Conservation (phyloP, 2,329 filamentous ascomycete genomes). For the Fonsecaea multimorphosa region DNA sequence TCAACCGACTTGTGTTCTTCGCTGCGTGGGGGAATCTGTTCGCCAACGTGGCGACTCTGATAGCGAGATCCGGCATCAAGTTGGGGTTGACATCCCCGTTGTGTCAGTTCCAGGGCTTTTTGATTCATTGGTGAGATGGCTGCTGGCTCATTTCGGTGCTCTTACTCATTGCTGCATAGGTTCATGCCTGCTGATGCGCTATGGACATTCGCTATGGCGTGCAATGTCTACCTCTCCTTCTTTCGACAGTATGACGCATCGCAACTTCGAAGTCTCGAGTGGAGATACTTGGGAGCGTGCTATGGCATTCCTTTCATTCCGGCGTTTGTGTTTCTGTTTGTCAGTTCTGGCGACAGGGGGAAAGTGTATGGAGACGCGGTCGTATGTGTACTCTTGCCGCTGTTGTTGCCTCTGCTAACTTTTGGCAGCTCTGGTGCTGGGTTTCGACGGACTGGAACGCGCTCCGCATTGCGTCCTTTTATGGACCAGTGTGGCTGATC, state of each 20-base stretch:
- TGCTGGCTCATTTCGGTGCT: neutral
- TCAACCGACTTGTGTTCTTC: constrained; percentile 84
- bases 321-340: constrained; percentile 70
- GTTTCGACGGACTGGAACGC: constrained; percentile 70
- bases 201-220: constrained; percentile 81
- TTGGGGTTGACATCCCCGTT: constrained; percentile 59
- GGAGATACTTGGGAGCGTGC: constrained; percentile 70
- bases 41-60: constrained; percentile 76
- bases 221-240: constrained; percentile 83
- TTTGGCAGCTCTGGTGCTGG: constrained; percentile 76
- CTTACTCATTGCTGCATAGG: constrained; percentile 53
- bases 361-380: constrained; percentile 75
- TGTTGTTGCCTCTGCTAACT: neutral
- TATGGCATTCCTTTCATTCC: constrained; percentile 77
- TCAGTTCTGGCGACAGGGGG: constrained; percentile 59
- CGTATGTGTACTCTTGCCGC: constrained; percentile 45
- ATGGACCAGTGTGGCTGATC: constrained; percentile 57
- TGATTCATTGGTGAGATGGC: constrained; percentile 77
- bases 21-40: constrained; percentile 82
- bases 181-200: constrained; percentile 78
- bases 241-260: constrained; percentile 73
- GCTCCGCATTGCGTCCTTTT: constrained; percentile 76
- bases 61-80: constrained; percentile 67
- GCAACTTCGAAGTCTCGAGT: constrained; percentile 70
- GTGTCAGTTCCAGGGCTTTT: constrained; percentile 77